Conservation (phyloP, 352 stramenopile species). For the Phytophthora chlamydospora region DNA sequence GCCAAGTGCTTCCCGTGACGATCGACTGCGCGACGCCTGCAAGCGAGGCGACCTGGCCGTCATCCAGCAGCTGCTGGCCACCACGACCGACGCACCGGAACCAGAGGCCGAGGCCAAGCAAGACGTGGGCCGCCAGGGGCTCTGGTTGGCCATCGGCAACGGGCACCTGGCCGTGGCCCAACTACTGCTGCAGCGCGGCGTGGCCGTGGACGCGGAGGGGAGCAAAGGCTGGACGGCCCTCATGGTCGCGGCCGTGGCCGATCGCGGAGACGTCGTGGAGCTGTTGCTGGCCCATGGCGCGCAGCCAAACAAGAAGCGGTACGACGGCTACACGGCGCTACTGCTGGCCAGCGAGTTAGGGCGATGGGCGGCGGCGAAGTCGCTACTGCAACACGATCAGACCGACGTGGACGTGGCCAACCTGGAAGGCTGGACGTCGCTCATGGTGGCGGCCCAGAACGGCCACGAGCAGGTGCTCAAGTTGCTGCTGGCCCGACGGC, state of each 20-base stretch:
- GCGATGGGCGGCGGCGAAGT: background rate
- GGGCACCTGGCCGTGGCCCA: background rate
- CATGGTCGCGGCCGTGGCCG: conserved; percentile 12
- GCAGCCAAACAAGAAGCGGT: conserved; percentile 7
- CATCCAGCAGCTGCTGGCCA: too few relatives aligned
- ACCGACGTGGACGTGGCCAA: conserved; percentile 7
- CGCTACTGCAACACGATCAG: conserved; percentile 10
- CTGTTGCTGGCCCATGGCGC: conserved; percentile 13
- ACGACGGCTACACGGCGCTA: conserved; percentile 9
- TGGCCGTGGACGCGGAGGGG: background rate
- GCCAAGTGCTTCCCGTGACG: too few relatives aligned
- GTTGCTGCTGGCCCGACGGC: conserved; percentile 7
- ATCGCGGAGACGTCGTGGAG: conserved; percentile 4
- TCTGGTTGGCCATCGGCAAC: too few relatives aligned
- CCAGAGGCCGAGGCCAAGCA: too few relatives aligned
- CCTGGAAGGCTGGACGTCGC: conserved; percentile 18
- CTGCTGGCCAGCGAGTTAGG: conserved; percentile 1
- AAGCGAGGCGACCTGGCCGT: too few relatives aligned
- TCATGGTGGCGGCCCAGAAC: conserved; percentile 9
- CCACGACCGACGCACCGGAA: too few relatives aligned
- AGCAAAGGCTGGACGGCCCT: conserved; percentile 19
- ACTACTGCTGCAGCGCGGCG: conserved; percentile 6
- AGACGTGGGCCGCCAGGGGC: too few relatives aligned
- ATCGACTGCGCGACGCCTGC: too few relatives aligned
- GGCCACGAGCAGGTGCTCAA: conserved; percentile 6